Evolutionary conservation across 306 rosid species (phyloP).

Genomic region (Sphenostylis stenocarpa): DNA sequence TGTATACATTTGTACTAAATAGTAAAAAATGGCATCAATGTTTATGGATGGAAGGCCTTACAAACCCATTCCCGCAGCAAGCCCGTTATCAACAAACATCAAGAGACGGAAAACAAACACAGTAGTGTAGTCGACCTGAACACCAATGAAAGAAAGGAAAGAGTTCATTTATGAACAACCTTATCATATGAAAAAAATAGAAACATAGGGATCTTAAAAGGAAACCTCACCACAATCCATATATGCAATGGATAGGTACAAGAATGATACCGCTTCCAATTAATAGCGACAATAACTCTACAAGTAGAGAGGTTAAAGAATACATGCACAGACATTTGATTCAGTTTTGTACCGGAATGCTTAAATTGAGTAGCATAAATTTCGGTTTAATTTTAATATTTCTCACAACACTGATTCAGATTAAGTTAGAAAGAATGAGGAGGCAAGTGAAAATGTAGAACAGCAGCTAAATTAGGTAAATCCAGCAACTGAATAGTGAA

Average conservation of each 20-base stretch:
- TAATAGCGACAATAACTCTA: conserved; percentile 85
- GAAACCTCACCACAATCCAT: conserved; percentile 88
- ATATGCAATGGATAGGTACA: conserved; percentile 88
- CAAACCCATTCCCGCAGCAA: conserved; percentile 99
- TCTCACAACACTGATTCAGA: neutral
- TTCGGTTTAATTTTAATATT: neutral
- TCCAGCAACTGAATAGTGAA: conserved; percentile 28
- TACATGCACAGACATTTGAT: conserved; percentile 9
- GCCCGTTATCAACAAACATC: conserved; percentile 98
- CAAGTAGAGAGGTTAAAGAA: conserved; percentile 40
- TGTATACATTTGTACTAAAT: neutral
- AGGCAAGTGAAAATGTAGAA: conserved; percentile 15
- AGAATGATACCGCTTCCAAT: conserved; percentile 83
- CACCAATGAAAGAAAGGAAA: neutral
- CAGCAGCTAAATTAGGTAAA: neutral
- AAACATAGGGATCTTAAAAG: neutral
- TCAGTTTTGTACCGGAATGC: neutral
- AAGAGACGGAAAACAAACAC: conserved; percentile 91
- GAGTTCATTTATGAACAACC: neutral
- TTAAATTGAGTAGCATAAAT: neutral
- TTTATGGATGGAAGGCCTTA: conserved; percentile 55
- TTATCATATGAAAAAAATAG: neutral
- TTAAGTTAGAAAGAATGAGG: neutral
- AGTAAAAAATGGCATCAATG: conserved; percentile 22
- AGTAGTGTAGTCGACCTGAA: conserved; percentile 86